Conservation (phyloP, 192 early-diverging fungal genomes). For the Podochytrium sp. region DNA sequence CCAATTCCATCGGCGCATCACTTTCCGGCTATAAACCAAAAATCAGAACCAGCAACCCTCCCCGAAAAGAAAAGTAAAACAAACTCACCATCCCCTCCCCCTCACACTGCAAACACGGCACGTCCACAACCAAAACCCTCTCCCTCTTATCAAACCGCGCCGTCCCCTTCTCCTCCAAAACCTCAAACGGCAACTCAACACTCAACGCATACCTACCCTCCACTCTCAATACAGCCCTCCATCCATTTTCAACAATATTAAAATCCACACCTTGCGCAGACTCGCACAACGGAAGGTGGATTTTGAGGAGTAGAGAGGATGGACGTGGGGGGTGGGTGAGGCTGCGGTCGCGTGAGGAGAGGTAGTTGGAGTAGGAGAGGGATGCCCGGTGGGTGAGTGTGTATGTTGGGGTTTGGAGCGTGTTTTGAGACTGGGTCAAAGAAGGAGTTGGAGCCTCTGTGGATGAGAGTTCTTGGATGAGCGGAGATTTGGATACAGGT, state of each 20-base stretch:
- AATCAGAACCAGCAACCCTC: not conserved
- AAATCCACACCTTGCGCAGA: slow-evolving; percentile 32
- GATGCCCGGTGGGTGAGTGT: slow-evolving; percentile 45
- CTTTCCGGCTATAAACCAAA: not conserved
- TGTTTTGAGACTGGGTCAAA: not conserved
- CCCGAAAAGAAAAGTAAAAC: not conserved
- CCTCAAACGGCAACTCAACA: slow-evolving; percentile 50
- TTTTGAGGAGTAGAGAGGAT: slow-evolving; percentile 44
- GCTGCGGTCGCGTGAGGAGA: slow-evolving; percentile 34
- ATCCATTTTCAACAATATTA: slow-evolving; percentile 27
- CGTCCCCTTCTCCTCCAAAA: slow-evolving; percentile 39
- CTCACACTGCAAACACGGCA: slow-evolving; percentile 23
- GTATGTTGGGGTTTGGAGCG: slow-evolving; percentile 33
- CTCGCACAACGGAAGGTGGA: slow-evolving; percentile 43
- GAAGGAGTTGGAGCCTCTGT: not conserved
- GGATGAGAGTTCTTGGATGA: slow-evolving; percentile 32
- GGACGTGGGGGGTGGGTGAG: slow-evolving; percentile 38
- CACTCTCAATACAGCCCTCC: slow-evolving; percentile 16
- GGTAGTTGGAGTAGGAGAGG: slow-evolving; percentile 43
- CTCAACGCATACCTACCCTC: slow-evolving; percentile 35
- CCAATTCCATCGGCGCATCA: not conserved
- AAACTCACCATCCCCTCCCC: not conserved
- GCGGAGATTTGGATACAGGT: slow-evolving; percentile 20
- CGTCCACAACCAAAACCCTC: slow-evolving; percentile 37
- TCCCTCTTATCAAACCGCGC: slow-evolving; percentile 52